Base-by-base conservation (phyloP, 768 basidiomycete genomes). In the Dioszegia crocea region DNA sequence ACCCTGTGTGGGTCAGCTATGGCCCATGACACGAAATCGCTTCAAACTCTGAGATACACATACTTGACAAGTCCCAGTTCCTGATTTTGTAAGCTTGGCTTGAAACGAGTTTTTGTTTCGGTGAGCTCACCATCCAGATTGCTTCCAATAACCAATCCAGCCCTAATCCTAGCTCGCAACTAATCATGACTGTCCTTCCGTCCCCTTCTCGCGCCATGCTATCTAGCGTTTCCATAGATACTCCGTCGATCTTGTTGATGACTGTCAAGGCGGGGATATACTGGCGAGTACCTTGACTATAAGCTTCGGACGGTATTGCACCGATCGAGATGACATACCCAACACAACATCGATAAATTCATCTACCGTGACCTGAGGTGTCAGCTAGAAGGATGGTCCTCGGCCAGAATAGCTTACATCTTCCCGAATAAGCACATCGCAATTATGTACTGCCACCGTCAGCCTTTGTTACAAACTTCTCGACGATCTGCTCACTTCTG, bases 281-380 rank as follows among this genome's bases (percentile, higher is more conserved):
- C 82, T 97, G 97, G 67, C 94, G 84, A 6, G 88, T 93, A 21
- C 89, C 89, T 89, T 50, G 23, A 49, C n/a, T 43, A 14, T 54
- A 10, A 44, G 29, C 36, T 45, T n/a, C n/a, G n/a, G n/a, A 21
- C 19, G 21, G 24, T 4, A 39, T 43, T 10, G 29, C n/a, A n/a
- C 26, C 27, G 23, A 16, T 27, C 2, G 2, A 38, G 30, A 9
- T 3, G 41, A 56, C 16, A 44, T 68, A 85, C 91, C 96, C 51
- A 99, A 89, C 23, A 99, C 82, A n/a, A 97, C 90, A 73, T 99
- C 96, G 63, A 99, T 94, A 71, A 99, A 96, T 74, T 98, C 91
- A 74, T 97, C 94, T 3, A 87, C 88, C 8, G 89, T 88, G 58
- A 96, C 92, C 92, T 94, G 63, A 48, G 2, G 2, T 24, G 29